Conservation (phyloP, 768 basidiomycete species). For the Candolleomyces eurysporus region DNA sequence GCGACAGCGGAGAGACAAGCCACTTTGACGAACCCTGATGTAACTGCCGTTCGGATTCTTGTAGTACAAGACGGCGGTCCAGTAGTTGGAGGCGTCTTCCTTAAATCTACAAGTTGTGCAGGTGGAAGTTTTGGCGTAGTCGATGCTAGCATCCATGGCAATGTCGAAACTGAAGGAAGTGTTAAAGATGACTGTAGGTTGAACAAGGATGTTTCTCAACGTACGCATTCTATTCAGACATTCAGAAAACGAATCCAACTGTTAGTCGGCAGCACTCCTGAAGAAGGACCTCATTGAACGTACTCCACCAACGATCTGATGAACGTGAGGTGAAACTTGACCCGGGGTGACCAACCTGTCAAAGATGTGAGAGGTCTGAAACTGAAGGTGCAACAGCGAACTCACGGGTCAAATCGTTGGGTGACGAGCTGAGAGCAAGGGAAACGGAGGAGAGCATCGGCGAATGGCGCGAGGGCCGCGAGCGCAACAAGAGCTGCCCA, state of each 20-base stretch:
- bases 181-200: not conserved
- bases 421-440: constrained; percentile 1
- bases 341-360: not conserved
- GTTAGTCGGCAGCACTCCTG: too few species aligned
- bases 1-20: not conserved
- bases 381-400: not conserved
- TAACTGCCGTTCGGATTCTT: not conserved
- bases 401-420: not conserved
- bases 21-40: not conserved
- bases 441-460: not conserved
- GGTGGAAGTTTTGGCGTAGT: not conserved
- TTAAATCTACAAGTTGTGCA: not conserved
- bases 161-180: not conserved
- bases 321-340: not conserved
- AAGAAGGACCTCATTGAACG: not conserved
- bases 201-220: not conserved
- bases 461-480: not conserved
- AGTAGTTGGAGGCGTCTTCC: not conserved
- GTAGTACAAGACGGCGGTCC: not conserved
- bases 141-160: not conserved
- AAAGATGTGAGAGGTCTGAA: not conserved
- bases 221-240: not conserved
- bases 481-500: not conserved
- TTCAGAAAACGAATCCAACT: too few species aligned
- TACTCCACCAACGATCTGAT: not conserved